Conservation (phyloP, 2,329 filamentous ascomycete genomes). For the Nothomitra cinnamomea region DNA sequence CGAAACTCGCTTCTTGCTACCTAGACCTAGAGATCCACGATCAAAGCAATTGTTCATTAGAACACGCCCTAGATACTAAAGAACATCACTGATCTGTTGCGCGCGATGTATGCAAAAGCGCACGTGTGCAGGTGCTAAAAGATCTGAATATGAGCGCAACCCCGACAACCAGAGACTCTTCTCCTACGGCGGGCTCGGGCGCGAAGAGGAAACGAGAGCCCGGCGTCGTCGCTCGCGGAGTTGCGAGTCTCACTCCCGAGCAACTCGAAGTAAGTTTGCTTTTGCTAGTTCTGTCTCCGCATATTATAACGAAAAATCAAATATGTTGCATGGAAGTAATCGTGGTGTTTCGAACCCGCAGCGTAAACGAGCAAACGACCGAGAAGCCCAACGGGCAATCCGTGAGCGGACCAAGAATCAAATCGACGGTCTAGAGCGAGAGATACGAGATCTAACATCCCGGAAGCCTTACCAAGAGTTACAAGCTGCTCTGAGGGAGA, state of each 20-base stretch:
- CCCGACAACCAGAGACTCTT: not conserved
- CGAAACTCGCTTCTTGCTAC: too few species aligned
- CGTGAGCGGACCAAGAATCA: conserved; percentile 41
- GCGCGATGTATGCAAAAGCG: too few species aligned
- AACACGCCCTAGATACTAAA: too few species aligned
- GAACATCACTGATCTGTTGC: too few species aligned
- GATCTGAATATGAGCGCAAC: not conserved
- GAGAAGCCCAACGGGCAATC: conserved; percentile 42
- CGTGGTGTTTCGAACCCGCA: conserved; percentile 13
- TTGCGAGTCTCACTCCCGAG: conserved; percentile 72
- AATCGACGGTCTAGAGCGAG: conserved; percentile 38
- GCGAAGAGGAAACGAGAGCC: conserved; percentile 6
- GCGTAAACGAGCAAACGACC: conserved; percentile 41
- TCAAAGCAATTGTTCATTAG: too few species aligned
- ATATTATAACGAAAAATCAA: conserved; percentile 34
- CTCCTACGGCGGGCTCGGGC: not conserved
- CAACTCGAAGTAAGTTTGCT: conserved; percentile 55
- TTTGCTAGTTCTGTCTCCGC: conserved; percentile 42
- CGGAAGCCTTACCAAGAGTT: conserved; percentile 1
- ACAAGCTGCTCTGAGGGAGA: not conserved
- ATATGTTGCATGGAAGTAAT: conserved; percentile 23
- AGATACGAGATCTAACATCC: conserved; percentile 31
- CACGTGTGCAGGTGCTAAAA: not conserved
- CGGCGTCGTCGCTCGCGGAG: conserved; percentile 43
- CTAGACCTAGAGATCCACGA: too few species aligned